Evolutionary conservation across 2,329 filamentous ascomycete species (phyloP).

Genomic region (Botryotinia calthae): DNA sequence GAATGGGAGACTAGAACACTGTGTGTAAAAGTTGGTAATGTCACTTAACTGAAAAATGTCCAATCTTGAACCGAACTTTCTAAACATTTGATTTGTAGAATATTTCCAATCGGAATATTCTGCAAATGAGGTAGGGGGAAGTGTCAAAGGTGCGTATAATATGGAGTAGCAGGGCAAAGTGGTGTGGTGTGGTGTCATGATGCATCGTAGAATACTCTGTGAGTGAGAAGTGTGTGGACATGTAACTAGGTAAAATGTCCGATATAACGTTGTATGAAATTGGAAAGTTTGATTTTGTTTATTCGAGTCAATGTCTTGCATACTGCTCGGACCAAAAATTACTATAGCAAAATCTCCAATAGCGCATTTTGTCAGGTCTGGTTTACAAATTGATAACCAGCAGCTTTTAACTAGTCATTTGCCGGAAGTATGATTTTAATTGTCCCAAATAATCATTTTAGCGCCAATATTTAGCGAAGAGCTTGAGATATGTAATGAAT

Average conservation of each 20-base stretch:
- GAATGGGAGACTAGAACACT: neutral
- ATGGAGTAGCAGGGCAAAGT: neutral
- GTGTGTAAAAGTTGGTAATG: neutral
- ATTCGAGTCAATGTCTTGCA: neutral
- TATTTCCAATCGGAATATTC: neutral
- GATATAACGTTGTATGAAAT: neutral
- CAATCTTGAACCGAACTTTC: neutral
- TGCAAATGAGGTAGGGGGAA: neutral
- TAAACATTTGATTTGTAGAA: neutral
- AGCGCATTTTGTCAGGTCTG: neutral
- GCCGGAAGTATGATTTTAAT: neutral
- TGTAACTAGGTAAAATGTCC: too few relatives aligned
- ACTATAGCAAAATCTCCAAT: too few relatives aligned
- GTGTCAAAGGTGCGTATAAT: neutral
- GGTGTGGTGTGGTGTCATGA: neutral
- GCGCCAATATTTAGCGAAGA: neutral
- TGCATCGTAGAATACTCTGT: neutral
- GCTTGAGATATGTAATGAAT: neutral
- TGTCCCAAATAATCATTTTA: neutral
- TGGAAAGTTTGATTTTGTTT: neutral
- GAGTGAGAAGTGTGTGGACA: neutral
- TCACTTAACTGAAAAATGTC: neutral
- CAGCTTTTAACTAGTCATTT: neutral
- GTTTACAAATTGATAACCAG: neutral
- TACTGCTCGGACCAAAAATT: neutral